phyloP scores from a whole-genome alignment of 371 early-diverging fungal species.

The Conidiobolus incongruus region DNA sequence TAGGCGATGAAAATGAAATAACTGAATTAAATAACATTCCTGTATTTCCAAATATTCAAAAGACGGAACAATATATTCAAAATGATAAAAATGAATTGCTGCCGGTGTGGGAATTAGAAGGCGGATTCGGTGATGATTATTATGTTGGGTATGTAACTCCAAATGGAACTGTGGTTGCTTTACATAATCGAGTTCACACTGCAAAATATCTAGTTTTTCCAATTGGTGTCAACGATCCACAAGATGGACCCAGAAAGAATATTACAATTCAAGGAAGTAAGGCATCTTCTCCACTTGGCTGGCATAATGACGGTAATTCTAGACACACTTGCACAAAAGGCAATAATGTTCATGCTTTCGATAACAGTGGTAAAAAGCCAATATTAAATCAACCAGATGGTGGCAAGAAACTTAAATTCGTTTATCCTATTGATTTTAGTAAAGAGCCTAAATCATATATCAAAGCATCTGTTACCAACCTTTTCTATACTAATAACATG shows the following conservation, averaged over 20 bases:
- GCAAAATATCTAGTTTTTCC: constrained; percentile 55
- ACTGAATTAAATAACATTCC: too few species aligned
- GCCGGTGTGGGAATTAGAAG: constrained; percentile 64
- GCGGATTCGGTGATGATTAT: constrained; percentile 73
- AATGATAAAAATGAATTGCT: constrained; percentile 8
- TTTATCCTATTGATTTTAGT: constrained; percentile 42
- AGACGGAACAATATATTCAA: too few species aligned
- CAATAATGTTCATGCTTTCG: constrained; percentile 49
- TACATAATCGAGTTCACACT: constrained; percentile 65
- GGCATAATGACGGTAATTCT: constrained; percentile 34
- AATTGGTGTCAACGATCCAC: constrained; percentile 61
- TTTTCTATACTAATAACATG: constrained; percentile 82
- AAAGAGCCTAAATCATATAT: constrained; percentile 42
- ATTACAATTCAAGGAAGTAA: constrained; percentile 43
- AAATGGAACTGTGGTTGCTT: constrained; percentile 33
- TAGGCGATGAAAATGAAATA: constrained; percentile 23
- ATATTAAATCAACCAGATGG: constrained; percentile 61
- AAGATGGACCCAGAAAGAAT: constrained; percentile 28
- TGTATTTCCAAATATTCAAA: too few species aligned
- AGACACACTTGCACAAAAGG: constrained; percentile 49
- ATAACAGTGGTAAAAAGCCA: constrained; percentile 40
- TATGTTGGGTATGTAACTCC: constrained; percentile 65
- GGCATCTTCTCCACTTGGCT: constrained; percentile 52
- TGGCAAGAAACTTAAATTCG: constrained; percentile 32
- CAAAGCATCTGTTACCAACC: constrained; percentile 72